phyloP scores from a whole-genome alignment of 345 rosid species.

The Excoecaria agallocha region DNA sequence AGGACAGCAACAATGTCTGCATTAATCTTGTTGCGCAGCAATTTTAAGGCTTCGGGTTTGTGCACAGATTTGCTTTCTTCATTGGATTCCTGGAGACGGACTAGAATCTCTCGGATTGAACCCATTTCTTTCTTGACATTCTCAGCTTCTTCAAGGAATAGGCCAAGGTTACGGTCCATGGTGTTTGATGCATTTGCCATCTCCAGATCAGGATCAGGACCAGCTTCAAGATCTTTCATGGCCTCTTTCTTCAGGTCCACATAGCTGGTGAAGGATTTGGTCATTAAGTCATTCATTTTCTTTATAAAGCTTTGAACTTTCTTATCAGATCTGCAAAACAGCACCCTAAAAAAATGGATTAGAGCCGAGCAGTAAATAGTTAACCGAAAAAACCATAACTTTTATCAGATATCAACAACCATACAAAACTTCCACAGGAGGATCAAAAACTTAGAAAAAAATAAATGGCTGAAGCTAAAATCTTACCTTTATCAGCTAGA shows the following conservation, averaged over 20 bases:
- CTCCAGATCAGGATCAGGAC: slow-evolving; percentile 60
- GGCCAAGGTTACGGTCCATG: slow-evolving; percentile 64
- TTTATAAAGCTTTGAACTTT: slow-evolving; percentile 17
- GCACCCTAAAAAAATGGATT: background rate
- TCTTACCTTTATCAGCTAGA: slow-evolving; percentile 3
- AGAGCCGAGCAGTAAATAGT: background rate
- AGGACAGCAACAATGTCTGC: slow-evolving; percentile 62
- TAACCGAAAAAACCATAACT: background rate
- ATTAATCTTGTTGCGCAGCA: slow-evolving; percentile 64
- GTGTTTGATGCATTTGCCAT: slow-evolving; percentile 46
- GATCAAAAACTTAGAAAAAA: background rate
- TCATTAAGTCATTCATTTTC: slow-evolving; percentile 96
- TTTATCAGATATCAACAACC: too few species aligned
- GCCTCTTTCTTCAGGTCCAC: slow-evolving; percentile 93
- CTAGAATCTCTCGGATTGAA: slow-evolving; percentile 57
- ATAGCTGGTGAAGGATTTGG: slow-evolving; percentile 88
- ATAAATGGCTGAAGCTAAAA: background rate
- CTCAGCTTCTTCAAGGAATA: slow-evolving; percentile 91
- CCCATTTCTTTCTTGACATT: slow-evolving; percentile 78
- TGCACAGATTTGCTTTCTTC: slow-evolving; percentile 84
- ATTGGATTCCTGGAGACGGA: slow-evolving; percentile 57
- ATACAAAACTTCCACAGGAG: background rate
- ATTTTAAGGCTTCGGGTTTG: slow-evolving; percentile 66
- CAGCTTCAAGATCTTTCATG: slow-evolving; percentile 87
- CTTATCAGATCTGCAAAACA: slow-evolving; percentile 7